Percentiles rank a stretch among this genome's conserved stretches.
These are phyloP conservation scores for Paraleonurus japonicus DNA, from an alignment of 257 asterid genomes.

Conservation along the genomic window DNA sequence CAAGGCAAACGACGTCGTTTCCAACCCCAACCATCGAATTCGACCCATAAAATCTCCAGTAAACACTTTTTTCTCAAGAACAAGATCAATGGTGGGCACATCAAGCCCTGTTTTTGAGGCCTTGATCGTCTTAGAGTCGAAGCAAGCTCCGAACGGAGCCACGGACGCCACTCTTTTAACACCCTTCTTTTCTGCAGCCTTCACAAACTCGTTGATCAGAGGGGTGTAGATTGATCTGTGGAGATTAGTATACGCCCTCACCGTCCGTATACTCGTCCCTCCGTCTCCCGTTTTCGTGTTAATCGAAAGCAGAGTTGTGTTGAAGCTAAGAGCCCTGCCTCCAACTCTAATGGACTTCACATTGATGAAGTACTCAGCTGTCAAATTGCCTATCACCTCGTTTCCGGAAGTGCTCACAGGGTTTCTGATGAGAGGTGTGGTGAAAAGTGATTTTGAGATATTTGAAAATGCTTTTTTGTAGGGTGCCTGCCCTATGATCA, in stretches of 20 bases:
- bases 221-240: constrained; percentile 37
- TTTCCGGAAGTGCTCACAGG: constrained; percentile 33
- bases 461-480: constrained; percentile 27
- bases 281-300: constrained; percentile 42
- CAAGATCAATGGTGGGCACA: constrained; percentile 42
- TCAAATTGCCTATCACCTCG: constrained; percentile 37
- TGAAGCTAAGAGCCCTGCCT: constrained; percentile 25
- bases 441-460: constrained; percentile 28
- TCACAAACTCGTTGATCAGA: constrained; percentile 39
- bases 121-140: constrained; percentile 29
- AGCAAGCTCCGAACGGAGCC: constrained; percentile 53
- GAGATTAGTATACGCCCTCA: constrained; percentile 29
- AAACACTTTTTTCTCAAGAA: constrained; percentile 26
- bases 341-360: constrained; percentile 41
- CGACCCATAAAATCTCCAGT: constrained; percentile 46
- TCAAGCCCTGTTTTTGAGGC: constrained; percentile 31
- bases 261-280: constrained; percentile 34
- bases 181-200: constrained; percentile 34
- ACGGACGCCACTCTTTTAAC: constrained; percentile 40
- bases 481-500: constrained; percentile 32
- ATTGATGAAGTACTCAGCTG: constrained; percentile 39
- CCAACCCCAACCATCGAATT: constrained; percentile 45
- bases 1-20: constrained; percentile 38
- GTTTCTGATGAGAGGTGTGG: constrained; percentile 39
- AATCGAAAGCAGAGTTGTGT: constrained; percentile 41